A percentile compares a stretch with the other conserved stretches of the same genome.
These are phyloP conservation scores for Didymella pomorum DNA, from an alignment of 2,329 filamentous ascomycete species.

Conservation along the genomic window DNA sequence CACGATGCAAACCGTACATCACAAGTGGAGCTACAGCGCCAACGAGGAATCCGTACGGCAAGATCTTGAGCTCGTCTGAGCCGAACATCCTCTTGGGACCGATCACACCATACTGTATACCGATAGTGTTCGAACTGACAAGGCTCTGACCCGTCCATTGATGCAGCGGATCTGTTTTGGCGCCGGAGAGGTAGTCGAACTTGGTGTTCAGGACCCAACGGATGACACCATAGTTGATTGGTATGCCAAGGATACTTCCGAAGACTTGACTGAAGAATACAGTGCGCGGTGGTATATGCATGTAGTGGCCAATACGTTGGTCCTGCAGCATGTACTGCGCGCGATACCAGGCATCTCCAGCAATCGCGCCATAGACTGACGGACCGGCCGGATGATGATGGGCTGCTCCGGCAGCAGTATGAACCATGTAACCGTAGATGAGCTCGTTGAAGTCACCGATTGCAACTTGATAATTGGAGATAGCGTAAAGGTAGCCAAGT, in stretches of 20 bases:
- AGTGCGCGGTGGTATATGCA: constrained; percentile 66
- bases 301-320: constrained; percentile 70
- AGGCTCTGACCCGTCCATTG: constrained; percentile 69
- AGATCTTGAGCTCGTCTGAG: constrained; percentile 56
- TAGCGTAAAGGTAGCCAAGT: constrained; percentile 66
- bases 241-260: constrained; percentile 65
- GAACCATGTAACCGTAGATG: constrained; percentile 67
- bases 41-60: constrained; percentile 64
- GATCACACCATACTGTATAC: constrained; percentile 68
- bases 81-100: constrained; percentile 61
- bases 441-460: constrained; percentile 69
- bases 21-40: constrained; percentile 58
- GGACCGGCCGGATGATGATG: constrained; percentile 67
- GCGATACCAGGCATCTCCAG: constrained; percentile 65
- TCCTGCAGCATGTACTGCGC: constrained; percentile 64
- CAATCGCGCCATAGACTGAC: constrained; percentile 65
- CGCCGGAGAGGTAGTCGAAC: constrained; percentile 62
- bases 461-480: constrained; percentile 63
- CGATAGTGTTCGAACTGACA: constrained; percentile 61
- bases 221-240: constrained; percentile 68
- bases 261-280: constrained; percentile 70
- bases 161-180: constrained; percentile 61
- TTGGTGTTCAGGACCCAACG: constrained; percentile 68
- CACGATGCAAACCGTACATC: constrained; percentile 61
- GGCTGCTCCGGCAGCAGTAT: constrained; percentile 52